Base-by-base conservation (phyloP, 2,329 filamentous ascomycete genomes). In the Moelleriella libera region DNA sequence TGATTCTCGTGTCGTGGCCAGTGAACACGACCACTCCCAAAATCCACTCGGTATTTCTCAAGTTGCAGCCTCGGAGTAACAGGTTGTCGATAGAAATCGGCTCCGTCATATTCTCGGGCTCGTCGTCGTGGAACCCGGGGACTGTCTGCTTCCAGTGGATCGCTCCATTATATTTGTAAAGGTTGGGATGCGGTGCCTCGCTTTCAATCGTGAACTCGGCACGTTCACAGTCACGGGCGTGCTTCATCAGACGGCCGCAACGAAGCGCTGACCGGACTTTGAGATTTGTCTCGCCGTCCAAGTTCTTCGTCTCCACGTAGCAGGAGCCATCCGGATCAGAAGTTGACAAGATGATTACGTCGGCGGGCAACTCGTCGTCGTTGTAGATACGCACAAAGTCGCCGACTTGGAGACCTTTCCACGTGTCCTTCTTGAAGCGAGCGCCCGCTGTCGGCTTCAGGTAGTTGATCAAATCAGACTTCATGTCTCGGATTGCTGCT, bases 361-460 rank as follows among this genome's bases (percentile, higher is more conserved):
- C 92, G 44, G 92, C 90, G 1, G 92, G 94, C 29, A 98, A 80
- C 56, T 94, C 88, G 58, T 98, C 92, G 55, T 95, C 85, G 58
- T 94, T 96, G 68, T 96, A 97, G 45, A 98, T 78, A 54, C 94
- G 87, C 47, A 98, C 83, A 65, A 95, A 97, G 64, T 98, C 92
- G 44, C 92, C 92, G 7, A 98, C 92, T 57, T 89, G 82, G 11
- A 98, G 75, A 57, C 82, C 94, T 67, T 98, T 98, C 92, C 92
- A 98, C 42, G 80, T 82, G 59, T 96, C 89, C 56, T 83, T 85
- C 64, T 94, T 90, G 67, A 98, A 98, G 29, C 85, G 78, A 34
- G 89, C 87, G 47, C 83, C 85, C 5, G 78, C 71, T 0, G 75
- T 68, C 11, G 78, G 72, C 50, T 79, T 74, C 44, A 78, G 74